Conservation (phyloP, 257 asterid species). For the Solanum sejunctum region DNA sequence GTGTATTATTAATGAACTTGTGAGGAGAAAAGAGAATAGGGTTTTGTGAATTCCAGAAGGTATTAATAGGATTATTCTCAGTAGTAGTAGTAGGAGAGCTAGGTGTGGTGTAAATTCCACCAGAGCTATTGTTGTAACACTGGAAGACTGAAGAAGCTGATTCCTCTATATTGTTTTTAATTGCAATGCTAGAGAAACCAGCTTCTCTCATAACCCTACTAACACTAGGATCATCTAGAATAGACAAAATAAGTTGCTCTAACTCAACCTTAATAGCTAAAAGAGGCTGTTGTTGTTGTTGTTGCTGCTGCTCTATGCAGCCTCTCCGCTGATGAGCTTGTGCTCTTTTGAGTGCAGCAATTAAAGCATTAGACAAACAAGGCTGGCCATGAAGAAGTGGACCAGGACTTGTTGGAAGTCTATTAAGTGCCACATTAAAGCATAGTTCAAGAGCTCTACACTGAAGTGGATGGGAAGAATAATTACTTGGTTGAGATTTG, state of each 20-base stretch:
- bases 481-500: slow-evolving; percentile 32
- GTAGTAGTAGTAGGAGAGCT: slow-evolving; percentile 42
- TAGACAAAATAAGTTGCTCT: slow-evolving; percentile 66
- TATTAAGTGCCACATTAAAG: slow-evolving; percentile 80
- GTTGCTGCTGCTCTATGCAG: slow-evolving; percentile 52
- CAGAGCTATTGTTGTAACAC: slow-evolving; percentile 34
- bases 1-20: slow-evolving; percentile 1
- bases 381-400: slow-evolving; percentile 64
- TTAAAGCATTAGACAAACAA: slow-evolving; percentile 58
- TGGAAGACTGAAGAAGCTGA: slow-evolving; percentile 30
- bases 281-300: slow-evolving; percentile 34
- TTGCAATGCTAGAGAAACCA: slow-evolving; percentile 57
- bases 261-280: slow-evolving; percentile 53
- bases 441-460: slow-evolving; percentile 73
- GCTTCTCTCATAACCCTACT: slow-evolving; percentile 87
- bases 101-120: slow-evolving; percentile 65
- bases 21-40: slow-evolving; percentile 28
- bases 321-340: slow-evolving; percentile 76
- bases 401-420: slow-evolving; percentile 65
- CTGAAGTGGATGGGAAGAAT: slow-evolving; percentile 24
- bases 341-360: slow-evolving; percentile 76
- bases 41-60: slow-evolving; percentile 22
- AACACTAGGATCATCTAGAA: slow-evolving; percentile 80
- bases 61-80: slow-evolving; percentile 3
- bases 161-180: slow-evolving; percentile 43